Evolutionary conservation across 192 early-diverging fungal genomes (phyloP).

Genomic region (Backusella tuberculispora): DNA sequence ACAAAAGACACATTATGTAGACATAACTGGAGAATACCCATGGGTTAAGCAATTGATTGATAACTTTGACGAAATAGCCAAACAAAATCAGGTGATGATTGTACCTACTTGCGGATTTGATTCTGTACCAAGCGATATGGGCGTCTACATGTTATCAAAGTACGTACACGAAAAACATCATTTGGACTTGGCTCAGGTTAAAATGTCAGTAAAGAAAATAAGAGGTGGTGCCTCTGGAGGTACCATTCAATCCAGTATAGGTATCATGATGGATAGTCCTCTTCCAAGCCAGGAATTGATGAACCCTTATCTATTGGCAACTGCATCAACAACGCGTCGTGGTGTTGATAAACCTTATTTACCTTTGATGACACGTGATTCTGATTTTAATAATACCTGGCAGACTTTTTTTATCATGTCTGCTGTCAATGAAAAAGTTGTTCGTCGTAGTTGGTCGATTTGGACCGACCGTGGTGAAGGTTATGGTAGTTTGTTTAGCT

Average conservation of each 20-base stretch:
- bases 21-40: conserved; percentile 83
- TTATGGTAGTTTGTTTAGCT: conserved; percentile 49
- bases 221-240: conserved; percentile 70
- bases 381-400: conserved; percentile 58
- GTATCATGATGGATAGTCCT: conserved; percentile 28
- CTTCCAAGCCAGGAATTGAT: not conserved
- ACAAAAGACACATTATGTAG: conserved; percentile 81
- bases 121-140: conserved; percentile 88
- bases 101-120: conserved; percentile 90
- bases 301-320: conserved; percentile 38
- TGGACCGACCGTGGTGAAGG: conserved; percentile 40
- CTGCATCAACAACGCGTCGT: conserved; percentile 3
- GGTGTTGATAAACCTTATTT: conserved; percentile 41
- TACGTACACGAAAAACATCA: conserved; percentile 7
- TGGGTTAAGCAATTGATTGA: conserved; percentile 69
- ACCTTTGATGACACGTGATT: conserved; percentile 50
- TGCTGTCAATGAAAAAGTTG: conserved; percentile 62
- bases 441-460: conserved; percentile 65
- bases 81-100: conserved; percentile 66
- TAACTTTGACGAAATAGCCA: conserved; percentile 70
- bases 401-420: conserved; percentile 70
- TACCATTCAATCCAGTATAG: conserved; percentile 54
- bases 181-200: conserved; percentile 61
- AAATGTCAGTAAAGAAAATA: conserved; percentile 58
- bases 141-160: conserved; percentile 63